Base-by-base conservation (phyloP, 2,329 filamentous ascomycete species). In the Orbilia brochopaga region DNA sequence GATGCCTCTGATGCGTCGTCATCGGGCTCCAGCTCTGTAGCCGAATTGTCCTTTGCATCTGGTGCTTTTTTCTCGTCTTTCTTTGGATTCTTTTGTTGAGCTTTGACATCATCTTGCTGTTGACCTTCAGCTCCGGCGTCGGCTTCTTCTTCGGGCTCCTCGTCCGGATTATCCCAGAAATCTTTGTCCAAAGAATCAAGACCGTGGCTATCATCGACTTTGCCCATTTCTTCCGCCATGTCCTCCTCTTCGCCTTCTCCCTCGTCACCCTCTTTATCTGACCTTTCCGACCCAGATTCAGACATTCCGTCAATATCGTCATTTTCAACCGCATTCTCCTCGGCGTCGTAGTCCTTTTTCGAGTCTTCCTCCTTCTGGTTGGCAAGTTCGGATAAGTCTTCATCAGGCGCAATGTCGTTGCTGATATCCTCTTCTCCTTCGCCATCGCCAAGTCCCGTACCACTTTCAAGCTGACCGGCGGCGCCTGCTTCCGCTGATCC, bases 381-480 rank as follows among this genome's bases (percentile, higher is more conserved):
- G 0, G 94, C 93, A 50, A 99, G 83, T 75, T 99, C 94, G 0
- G 90, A 87, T 2, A 99, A 82, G 78, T 99, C 92, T 79, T 99
- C 94, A 72, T 99, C 93, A 15, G 93, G 89, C 74, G 90, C 87
- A 52, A 99, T 89, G 77, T 99, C 94, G 78, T 99, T 97, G 80
- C 92, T 97, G 74, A 99, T 97, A 79, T 99, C 93, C 78, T 99
- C 92, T 2, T 90, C 92, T 17, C 93, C 95, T 79, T 97, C 90
- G 10, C 94, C 95, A 51, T 97, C 94, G 19, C 94, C 95, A 23
- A 99, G 86, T 35, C 94, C 95, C 10, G 92, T 97, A 15, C 95
- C 95, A 40, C 87, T 87, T 79, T 99, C 93, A 30, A 97, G 83
- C 17, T 73, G 51, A 13, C 69, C 62, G 1, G 61, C 86, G 56